phyloP scores from a whole-genome alignment of 129 eudicot genomes.

The Solidago caesia region DNA sequence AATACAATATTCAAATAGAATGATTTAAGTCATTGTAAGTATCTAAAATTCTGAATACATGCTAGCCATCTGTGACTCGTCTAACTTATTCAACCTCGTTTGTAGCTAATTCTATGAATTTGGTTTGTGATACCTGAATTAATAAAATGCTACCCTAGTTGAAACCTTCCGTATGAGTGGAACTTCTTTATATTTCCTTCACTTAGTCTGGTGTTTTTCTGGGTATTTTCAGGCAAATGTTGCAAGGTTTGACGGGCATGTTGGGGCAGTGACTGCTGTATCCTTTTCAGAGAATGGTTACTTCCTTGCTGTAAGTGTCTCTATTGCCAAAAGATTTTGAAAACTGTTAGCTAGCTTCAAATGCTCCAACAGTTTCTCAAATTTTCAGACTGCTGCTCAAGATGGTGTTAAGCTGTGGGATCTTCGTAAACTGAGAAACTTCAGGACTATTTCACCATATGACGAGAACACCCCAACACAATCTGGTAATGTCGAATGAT shows the following conservation, averaged over 20 bases:
- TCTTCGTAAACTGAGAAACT: conserved; percentile 91
- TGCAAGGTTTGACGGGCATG: conserved; percentile 87
- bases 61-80: background rate
- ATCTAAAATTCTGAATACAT: background rate
- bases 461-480: conserved; percentile 84
- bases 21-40: background rate
- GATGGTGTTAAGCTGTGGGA: conserved; percentile 98
- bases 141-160: background rate
- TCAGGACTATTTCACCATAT: conserved; percentile 76
- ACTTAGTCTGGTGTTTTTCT: background rate
- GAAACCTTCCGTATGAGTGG: background rate
- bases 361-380: conserved; percentile 2
- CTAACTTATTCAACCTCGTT: background rate
- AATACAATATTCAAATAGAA: background rate
- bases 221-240: conserved; percentile 64
- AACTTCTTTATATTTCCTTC: background rate
- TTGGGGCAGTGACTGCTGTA: conserved; percentile 71
- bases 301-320: conserved; percentile 71
- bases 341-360: background rate
- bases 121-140: background rate
- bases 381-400: conserved; percentile 86
- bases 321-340: background rate
- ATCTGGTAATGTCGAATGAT: conserved; percentile 45
- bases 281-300: conserved; percentile 90
- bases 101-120: background rate